These are phyloP conservation scores for Phylloporus scabripes DNA, from an alignment of 768 basidiomycete genomes.

Conservation along the genomic window DNA sequence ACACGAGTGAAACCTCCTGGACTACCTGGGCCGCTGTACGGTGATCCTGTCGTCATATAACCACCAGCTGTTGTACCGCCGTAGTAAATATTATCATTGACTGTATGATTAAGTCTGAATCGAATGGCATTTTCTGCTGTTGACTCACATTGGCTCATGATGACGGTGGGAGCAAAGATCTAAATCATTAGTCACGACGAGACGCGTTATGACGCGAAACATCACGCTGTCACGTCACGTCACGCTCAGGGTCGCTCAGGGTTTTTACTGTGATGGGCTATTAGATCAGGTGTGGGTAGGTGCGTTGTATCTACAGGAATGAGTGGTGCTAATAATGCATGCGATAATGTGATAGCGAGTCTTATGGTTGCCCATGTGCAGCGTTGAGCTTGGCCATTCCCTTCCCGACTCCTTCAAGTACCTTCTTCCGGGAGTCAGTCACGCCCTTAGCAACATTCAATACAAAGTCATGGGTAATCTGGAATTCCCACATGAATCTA, in stretches of 20 bases:
- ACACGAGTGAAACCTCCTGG: slow-evolving; percentile 50
- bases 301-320: slow-evolving; percentile 17
- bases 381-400: slow-evolving; percentile 54
- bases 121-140: not conserved
- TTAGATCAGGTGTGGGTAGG: not conserved
- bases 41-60: slow-evolving; percentile 55
- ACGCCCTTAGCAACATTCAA: slow-evolving; percentile 57
- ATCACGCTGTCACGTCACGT: slow-evolving; percentile 19
- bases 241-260: not conserved
- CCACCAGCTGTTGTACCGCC: slow-evolving; percentile 46
- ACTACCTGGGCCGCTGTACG: slow-evolving; percentile 52
- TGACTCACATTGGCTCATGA: slow-evolving; percentile 43
- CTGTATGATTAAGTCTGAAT: slow-evolving; percentile 9
- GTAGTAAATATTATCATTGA: slow-evolving; percentile 39
- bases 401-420: slow-evolving; percentile 65
- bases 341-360: not conserved
- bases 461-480: slow-evolving; percentile 66
- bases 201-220: slow-evolving; percentile 27
- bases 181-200: slow-evolving; percentile 4
- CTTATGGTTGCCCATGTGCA: slow-evolving; percentile 31
- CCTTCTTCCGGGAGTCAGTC: slow-evolving; percentile 65
- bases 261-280: not conserved
- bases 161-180: not conserved
- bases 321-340: slow-evolving; percentile 24
- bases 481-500: not conserved